These are phyloP conservation scores for Sanghuangporus sanghuang DNA, from an alignment of 1,284 basidiomycete genomes.

Conservation along the genomic window DNA sequence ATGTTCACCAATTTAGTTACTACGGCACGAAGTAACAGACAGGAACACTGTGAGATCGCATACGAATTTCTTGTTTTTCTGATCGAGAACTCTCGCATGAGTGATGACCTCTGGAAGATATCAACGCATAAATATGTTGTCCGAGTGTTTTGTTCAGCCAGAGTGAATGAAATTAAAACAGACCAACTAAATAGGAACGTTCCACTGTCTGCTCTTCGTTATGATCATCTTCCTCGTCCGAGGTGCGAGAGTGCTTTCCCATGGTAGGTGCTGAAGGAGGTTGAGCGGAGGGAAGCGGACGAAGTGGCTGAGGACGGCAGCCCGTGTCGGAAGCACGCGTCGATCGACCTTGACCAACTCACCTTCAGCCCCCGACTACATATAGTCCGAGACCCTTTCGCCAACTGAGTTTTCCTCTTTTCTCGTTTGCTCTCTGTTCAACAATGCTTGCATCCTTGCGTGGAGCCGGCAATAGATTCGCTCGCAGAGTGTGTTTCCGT, in stretches of 20 bases:
- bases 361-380: background rate
- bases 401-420: background rate
- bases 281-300: slow-evolving; percentile 4
- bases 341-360: background rate
- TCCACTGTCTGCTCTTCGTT: background rate
- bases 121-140: background rate
- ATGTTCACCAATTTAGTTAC: slow-evolving; percentile 5
- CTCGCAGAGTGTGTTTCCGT: slow-evolving; percentile 1
- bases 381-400: background rate
- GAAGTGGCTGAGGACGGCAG: background rate
- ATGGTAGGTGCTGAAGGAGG: slow-evolving; percentile 2
- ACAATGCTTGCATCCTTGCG: slow-evolving; percentile 58
- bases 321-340: background rate
- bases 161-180: background rate
- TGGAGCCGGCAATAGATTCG: slow-evolving; percentile 55
- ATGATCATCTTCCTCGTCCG: background rate
- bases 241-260: slow-evolving; percentile 4
- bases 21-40: background rate
- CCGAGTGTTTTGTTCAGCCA: background rate
- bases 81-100: slow-evolving; percentile 39
- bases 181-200: slow-evolving; percentile 10
- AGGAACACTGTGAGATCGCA: slow-evolving; percentile 37
- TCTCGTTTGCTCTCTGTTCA: slow-evolving; percentile 23
- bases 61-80: slow-evolving; percentile 18
- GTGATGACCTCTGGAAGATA: slow-evolving; percentile 45